Evolutionary conservation across 306 rosid genomes (phyloP).

Genomic region (Mimosa bimucronata): DNA sequence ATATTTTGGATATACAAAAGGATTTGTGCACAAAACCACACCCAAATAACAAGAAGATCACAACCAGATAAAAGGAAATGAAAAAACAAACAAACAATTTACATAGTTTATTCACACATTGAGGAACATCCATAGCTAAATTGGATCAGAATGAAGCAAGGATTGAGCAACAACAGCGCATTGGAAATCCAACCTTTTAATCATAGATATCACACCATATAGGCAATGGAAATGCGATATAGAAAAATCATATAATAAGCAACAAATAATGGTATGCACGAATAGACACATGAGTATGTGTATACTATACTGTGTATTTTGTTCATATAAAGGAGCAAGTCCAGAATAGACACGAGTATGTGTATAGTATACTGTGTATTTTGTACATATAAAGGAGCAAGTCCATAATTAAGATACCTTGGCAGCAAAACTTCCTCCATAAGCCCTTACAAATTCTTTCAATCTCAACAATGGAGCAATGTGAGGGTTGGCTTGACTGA

Average conservation of each 20-base stretch:
- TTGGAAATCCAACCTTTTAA: background rate
- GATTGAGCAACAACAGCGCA: background rate
- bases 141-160: background rate
- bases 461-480: slow-evolving; percentile 89
- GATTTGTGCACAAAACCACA: slow-evolving; percentile 1
- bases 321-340: slow-evolving; percentile 19
- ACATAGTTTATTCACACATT: slow-evolving; percentile 5
- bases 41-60: background rate
- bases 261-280: slow-evolving; percentile 1
- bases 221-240: background rate
- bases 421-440: slow-evolving; percentile 92
- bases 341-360: slow-evolving; percentile 21
- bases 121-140: slow-evolving; percentile 17
- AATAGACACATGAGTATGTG: slow-evolving; percentile 9
- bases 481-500: slow-evolving; percentile 98
- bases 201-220: background rate
- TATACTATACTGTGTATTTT: background rate
- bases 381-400: slow-evolving; percentile 13
- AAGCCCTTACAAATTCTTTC: slow-evolving; percentile 85
- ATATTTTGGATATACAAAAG: background rate
- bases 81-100: background rate
- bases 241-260: slow-evolving; percentile 19
- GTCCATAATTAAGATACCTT: slow-evolving; percentile 61
- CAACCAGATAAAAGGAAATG: background rate
- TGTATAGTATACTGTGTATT: slow-evolving; percentile 3